Evolutionary conservation across 179 eudicot species (phyloP).

Genomic region (Patellifolia procumbens): DNA sequence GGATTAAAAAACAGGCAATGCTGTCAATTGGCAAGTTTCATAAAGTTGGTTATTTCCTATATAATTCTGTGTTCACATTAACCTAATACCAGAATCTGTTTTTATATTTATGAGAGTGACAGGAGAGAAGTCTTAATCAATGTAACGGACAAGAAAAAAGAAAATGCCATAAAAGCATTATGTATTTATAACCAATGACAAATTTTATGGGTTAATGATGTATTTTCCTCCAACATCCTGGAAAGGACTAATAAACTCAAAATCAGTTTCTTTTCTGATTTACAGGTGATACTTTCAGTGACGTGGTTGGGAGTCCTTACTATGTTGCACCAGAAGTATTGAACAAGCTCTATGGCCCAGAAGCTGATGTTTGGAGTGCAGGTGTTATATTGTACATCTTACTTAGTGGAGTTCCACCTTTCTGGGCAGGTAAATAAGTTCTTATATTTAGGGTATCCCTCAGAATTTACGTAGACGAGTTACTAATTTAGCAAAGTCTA

Average conservation of each 20-base stretch:
- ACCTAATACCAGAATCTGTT: neutral
- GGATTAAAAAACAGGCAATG: neutral
- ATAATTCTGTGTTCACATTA: slow-evolving; percentile 1
- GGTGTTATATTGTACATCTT: slow-evolving; percentile 49
- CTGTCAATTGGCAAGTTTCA: neutral
- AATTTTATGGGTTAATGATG: no score
- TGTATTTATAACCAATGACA: no score
- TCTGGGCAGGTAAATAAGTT: slow-evolving; percentile 42
- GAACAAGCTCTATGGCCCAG: slow-evolving; percentile 44
- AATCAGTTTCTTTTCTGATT: neutral
- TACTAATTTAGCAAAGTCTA: neutral
- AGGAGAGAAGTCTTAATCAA: no score
- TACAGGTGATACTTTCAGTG: slow-evolving; percentile 44
- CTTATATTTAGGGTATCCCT: neutral
- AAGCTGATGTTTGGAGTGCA: slow-evolving; percentile 57
- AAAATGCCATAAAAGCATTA: no score
- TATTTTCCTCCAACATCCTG: no score
- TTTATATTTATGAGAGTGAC: neutral
- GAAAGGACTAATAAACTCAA: neutral
- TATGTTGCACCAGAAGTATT: slow-evolving; percentile 53
- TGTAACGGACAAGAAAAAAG: neutral
- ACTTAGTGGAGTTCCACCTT: slow-evolving; percentile 51
- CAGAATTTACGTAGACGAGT: neutral
- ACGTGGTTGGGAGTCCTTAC: slow-evolving; percentile 47
- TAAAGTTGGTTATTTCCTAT: neutral